Evolutionary conservation across 164 flowering plant genomes (phyloP).

Genomic region (Vitis rotundifolia): DNA sequence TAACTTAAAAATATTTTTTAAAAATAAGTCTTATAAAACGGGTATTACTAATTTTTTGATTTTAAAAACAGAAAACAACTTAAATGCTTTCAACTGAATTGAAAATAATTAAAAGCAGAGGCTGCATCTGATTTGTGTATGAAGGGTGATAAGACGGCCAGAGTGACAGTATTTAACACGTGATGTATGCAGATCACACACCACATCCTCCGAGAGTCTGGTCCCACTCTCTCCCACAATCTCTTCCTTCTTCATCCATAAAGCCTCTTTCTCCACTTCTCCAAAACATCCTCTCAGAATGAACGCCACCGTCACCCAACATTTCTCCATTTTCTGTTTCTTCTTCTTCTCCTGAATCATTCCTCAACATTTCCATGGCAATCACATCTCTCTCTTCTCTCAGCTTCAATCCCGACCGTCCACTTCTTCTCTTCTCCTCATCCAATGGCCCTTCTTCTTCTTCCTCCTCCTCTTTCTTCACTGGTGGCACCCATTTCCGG

Average conservation of each 20-base stretch:
- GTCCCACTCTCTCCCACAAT: not conserved
- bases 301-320: not conserved
- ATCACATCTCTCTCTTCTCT: slow-evolving; percentile 1
- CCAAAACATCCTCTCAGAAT: too few species aligned
- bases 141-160: too few species aligned
- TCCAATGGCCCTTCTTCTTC: slow-evolving; percentile 6
- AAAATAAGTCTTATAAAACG: too few species aligned
- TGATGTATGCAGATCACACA: not conserved
- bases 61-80: too few species aligned
- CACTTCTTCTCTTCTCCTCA: not conserved
- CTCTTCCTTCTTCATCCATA: not conserved
- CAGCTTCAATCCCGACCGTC: too few species aligned
- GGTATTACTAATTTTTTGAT: too few species aligned
- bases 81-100: too few species aligned
- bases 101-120: too few species aligned
- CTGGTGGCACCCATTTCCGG: slow-evolving; percentile 24
- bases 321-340: slow-evolving; percentile 12
- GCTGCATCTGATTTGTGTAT: too few species aligned
- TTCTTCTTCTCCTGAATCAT: slow-evolving; percentile 28
- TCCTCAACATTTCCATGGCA: slow-evolving; percentile 3
- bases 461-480: slow-evolving; percentile 28
- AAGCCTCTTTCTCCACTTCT: too few species aligned
- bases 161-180: not conserved
- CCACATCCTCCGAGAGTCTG: not conserved
- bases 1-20: too few species aligned